Evolutionary conservation across 805 yeast genomes (phyloP).

Genomic region (Priceomyces medius): DNA sequence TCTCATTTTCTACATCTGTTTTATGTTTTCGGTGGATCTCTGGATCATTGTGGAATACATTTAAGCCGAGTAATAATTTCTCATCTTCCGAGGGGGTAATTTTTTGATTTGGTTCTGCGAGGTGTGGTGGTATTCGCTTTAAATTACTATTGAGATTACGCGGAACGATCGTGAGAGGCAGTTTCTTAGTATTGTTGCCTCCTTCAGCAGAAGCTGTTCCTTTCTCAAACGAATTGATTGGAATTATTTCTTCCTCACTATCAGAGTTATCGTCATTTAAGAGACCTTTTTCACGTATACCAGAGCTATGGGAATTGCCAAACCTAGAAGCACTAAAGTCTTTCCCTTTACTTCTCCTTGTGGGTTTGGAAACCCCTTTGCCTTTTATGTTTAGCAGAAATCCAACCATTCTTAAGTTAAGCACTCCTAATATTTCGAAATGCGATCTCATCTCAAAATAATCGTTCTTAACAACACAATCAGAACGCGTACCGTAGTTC

Average conservation of each 20-base stretch:
- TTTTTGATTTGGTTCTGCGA: constrained; percentile 9
- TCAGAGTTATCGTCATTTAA: constrained; percentile 16
- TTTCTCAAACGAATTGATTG: constrained; percentile 25
- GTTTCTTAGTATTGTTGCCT: constrained; percentile 1
- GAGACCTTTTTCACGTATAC: not conserved
- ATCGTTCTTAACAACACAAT: not conserved
- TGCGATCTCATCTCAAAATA: not conserved
- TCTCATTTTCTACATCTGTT: not conserved
- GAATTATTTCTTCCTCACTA: constrained; percentile 17
- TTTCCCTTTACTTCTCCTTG: not conserved
- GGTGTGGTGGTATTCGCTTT: constrained; percentile 5
- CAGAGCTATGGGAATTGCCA: not conserved
- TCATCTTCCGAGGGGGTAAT: constrained; percentile 5
- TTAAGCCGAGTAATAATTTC: constrained; percentile 17
- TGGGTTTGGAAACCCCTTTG: constrained; percentile 9
- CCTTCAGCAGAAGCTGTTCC: not conserved
- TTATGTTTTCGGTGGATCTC: not conserved
- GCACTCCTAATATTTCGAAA: not conserved
- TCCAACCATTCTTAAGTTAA: constrained; percentile 18
- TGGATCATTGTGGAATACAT: constrained; percentile 9
- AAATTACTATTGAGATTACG: constrained; percentile 9
- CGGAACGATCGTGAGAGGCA: constrained; percentile 21
- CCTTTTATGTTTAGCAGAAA: constrained; percentile 21
- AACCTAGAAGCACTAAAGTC: constrained; percentile 1
- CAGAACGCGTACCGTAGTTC: not conserved